Evolutionary conservation across 2,329 filamentous ascomycete species (phyloP), one percentile per base, ranked within the genome.

Genomic region (Trichoderma simmonsii): DNA sequence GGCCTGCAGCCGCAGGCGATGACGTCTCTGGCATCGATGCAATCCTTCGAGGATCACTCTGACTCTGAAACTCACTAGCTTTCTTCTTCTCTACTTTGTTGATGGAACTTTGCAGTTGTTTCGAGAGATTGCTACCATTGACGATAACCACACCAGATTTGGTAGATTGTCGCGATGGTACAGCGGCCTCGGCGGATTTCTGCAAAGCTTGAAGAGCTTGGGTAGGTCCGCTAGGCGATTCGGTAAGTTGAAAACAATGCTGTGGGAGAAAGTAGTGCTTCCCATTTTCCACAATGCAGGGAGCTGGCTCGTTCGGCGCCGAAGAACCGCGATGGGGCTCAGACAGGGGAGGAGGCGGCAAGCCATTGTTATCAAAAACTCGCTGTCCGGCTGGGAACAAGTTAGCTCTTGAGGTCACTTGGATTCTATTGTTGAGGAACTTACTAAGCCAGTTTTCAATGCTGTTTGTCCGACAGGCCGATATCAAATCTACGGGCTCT

Each of bases 361-460:
- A 75, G 4, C 80, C 81, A 48, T 75, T 77, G 6, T 73, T 57
- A 6, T 74, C 70, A 51, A 80, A 76, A 18, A 78, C 69, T 5
- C 54, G 74, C 64, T 81, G 75, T 5, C 77, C 79, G 51, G 78
- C 81, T 82, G 30, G 28, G n/a, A 32, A 32, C 39, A 36, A 21
- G 57, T 80, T 51, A 78, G 70, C 21, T 26, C 36, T 21, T 14
- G 26, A 21, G 9, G n/a, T 34, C 14, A 8, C 51, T 18, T n/a
- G 8, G 4, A n/a, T 32, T 30, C 30, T 43, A 26, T 34, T 3
- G 18, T 59, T 14, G 28, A 26, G 8, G 6, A 6, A 73, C 80
- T 74, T 75, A 83, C 82, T 77, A 48, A 83, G 76, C 82, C 82
- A 83, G 68, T 81, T 80, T 39, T 82, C 77, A 3, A 82, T 72